Evolutionary conservation across 73 alveolate genomes (phyloP).

Genomic region (Breviolum minutum): DNA sequence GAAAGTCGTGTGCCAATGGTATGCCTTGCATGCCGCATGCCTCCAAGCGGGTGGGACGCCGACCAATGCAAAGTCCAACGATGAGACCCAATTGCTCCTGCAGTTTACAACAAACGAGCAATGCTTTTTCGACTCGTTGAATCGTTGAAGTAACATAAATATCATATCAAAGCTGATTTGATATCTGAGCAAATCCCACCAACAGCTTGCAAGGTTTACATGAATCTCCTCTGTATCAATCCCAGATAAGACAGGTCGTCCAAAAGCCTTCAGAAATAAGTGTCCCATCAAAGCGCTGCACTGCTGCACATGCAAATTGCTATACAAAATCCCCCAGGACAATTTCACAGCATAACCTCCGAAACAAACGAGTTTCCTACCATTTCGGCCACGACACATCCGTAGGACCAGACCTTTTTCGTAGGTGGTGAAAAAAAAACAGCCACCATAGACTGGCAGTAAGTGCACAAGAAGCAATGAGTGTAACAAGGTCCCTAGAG

Average conservation of each 20-base stretch:
- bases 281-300: too few species aligned
- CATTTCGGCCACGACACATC: slow-evolving; percentile 82
- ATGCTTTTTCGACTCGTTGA: not conserved
- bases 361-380: not conserved
- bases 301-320: too few species aligned
- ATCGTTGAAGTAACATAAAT: too few species aligned
- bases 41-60: slow-evolving; percentile 39
- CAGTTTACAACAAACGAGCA: too few species aligned
- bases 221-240: slow-evolving; percentile 37
- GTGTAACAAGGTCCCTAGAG: too few species aligned
- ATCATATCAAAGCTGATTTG: not conserved
- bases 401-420: slow-evolving; percentile 59
- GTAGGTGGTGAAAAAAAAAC: not conserved
- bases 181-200: not conserved
- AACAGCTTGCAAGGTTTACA: too few species aligned
- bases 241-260: slow-evolving; percentile 47
- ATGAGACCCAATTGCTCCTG: slow-evolving; percentile 69
- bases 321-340: too few species aligned
- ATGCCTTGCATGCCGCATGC: not conserved
- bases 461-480: too few species aligned
- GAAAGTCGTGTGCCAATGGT: too few species aligned
- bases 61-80: slow-evolving; percentile 28
- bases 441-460: not conserved
- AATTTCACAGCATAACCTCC: too few species aligned
- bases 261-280: not conserved